Base-by-base conservation (phyloP, 805 yeast species). In the Brettanomyces custersianus region DNA sequence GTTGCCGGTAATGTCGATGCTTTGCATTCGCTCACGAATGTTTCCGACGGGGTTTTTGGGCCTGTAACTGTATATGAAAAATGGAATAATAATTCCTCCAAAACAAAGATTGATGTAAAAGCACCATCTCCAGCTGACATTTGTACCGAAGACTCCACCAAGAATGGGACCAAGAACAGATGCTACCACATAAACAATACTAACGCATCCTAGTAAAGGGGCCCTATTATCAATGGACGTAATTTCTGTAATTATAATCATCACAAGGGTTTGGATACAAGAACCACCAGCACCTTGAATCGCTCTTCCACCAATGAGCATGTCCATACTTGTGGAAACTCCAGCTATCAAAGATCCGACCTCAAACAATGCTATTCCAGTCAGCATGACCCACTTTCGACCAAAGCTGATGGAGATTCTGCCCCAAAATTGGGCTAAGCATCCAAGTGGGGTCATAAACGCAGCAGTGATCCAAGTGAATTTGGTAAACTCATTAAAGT, bases 241-340 rank as follows among this genome's bases (percentile, higher is more conserved):
- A 4, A 68, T 52, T 45, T 78, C 84, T 2, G 81, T 66, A 9
- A 70, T 59, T 20, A 80, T 70, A 21, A 79, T 71, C 40, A 70
- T 64, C 4, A 68, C 70, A 54, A 77, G 57, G 2, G 77, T 62
- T 45, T 72, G 77, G 33, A 79, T 66, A 19, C 82, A 82, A 25
- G 83, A 80, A 8, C 78, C 86, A 12, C 88, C 90, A 23, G 75
- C 49, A 35, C 92, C 92, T 36, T 76, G 74, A 16, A 81, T 58
- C 6, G 74, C 78, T 46, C 94, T 66, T 1, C 86, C 88, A 3
- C 77, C 85, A 40, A 81, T 77, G 32, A 82, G 54, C 66, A 72
- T 69, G 36, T 66, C 60, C 75, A 81, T 77, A 23, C 65, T 61
- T 15, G 47, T 52, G 1, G 85, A 57, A 4, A 72, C 43, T 1